Percentiles rank a stretch among this genome's conserved stretches.
phyloP scores from a whole-genome alignment of 208 protist genomes.

The Trypanosoma melophagium region DNA sequence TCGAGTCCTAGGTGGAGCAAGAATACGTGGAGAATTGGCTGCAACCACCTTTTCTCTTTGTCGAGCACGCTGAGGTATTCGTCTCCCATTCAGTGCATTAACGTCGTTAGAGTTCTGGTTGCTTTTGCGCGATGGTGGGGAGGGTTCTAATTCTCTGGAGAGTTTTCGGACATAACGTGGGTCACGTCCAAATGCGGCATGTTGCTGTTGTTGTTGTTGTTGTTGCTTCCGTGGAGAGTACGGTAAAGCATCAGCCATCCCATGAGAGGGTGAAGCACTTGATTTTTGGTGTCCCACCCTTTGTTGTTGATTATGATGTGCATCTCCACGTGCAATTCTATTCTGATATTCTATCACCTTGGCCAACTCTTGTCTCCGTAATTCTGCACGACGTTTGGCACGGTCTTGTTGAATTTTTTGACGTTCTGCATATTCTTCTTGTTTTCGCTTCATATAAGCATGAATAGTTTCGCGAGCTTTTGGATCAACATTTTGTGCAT shows the following conservation, averaged over 20 bases:
- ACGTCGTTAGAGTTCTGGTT: not conserved
- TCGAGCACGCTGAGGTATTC: not conserved
- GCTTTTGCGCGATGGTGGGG: not conserved
- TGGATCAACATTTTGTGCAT: constrained; percentile 65
- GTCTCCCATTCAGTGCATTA: not conserved
- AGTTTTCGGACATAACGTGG: constrained; percentile 15
- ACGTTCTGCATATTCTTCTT: constrained; percentile 77
- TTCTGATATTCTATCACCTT: constrained; percentile 59
- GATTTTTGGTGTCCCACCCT: not conserved
- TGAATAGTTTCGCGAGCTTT: constrained; percentile 83
- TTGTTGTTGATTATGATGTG: constrained; percentile 23
- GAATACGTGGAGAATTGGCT: constrained; percentile 8
- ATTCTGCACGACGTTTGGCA: constrained; percentile 48
- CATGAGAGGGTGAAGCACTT: not conserved
- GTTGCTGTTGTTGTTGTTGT: constrained; percentile 13
- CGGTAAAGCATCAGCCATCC: not conserved
- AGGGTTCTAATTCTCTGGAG: not conserved
- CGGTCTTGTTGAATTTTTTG: constrained; percentile 57
- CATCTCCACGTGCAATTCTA: constrained; percentile 8
- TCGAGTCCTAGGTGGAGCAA: not conserved
- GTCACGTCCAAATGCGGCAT: constrained; percentile 32
- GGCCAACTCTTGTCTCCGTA: constrained; percentile 61
- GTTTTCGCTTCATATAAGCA: constrained; percentile 87
- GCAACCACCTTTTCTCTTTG: not conserved
- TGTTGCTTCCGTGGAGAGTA: constrained; percentile 8